These are phyloP conservation scores for Schoenoplectus tabernaemontani DNA, from an alignment of 202 grass and related monocot species.

Conservation along the genomic window DNA sequence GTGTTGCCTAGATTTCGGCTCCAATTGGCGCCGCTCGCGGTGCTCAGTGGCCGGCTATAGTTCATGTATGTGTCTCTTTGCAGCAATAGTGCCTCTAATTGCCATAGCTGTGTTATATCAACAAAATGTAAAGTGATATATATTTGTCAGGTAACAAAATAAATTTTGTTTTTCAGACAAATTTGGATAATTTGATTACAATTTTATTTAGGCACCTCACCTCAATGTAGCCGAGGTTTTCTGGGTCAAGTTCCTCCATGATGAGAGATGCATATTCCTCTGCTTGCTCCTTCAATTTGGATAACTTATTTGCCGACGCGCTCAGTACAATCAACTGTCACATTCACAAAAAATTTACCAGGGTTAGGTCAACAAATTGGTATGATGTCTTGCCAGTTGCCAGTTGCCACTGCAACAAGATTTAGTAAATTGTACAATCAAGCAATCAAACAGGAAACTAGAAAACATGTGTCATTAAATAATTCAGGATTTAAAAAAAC, in stretches of 20 bases:
- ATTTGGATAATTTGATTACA: no score
- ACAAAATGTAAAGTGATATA: neutral
- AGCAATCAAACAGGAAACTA: neutral
- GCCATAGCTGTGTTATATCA: conserved; percentile 62
- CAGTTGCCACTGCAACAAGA: neutral
- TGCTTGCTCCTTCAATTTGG: conserved; percentile 91
- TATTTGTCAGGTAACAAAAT: neutral
- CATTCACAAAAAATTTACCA: neutral
- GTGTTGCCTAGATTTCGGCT: conserved; percentile 71
- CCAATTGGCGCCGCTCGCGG: conserved; percentile 77
- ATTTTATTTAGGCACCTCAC: conserved; percentile 40
- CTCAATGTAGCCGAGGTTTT: conserved; percentile 98
- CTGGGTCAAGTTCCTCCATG: conserved; percentile 98
- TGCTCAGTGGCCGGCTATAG: conserved; percentile 92
- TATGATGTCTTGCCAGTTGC: neutral
- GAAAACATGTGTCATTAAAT: neutral
- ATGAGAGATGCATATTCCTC: conserved; percentile 95
- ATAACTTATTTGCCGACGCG: conserved; percentile 92
- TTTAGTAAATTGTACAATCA: neutral
- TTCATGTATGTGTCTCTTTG: conserved; percentile 98
- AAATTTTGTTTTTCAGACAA: no score
- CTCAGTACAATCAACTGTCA: conserved; percentile 86
- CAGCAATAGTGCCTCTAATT: conserved; percentile 85
- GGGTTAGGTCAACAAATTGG: neutral
- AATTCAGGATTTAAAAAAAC: neutral